A percentile compares a stretch with the other conserved stretches of the same genome.
These are phyloP conservation scores for Omphalotus olearius DNA, from an alignment of 1,284 basidiomycete species.

Conservation along the genomic window DNA sequence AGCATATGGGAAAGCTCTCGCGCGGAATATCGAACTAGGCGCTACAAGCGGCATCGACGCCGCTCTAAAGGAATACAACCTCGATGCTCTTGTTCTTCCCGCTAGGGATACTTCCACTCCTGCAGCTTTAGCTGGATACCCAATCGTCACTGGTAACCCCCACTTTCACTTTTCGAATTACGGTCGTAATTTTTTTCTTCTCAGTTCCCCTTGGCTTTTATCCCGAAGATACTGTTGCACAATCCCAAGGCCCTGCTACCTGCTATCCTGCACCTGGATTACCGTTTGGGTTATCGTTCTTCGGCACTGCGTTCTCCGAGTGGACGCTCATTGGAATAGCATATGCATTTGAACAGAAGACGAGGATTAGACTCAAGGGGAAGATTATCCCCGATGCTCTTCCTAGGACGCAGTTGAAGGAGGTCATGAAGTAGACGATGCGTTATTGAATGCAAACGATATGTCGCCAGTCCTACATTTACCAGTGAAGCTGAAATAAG, in stretches of 20 bases:
- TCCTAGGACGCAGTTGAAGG: conserved; percentile 55
- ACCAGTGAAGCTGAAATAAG: no score
- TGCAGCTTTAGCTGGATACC: conserved; percentile 57
- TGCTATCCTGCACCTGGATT: conserved; percentile 54
- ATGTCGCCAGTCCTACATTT: no score
- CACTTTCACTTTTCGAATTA: background rate
- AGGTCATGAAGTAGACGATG: no score
- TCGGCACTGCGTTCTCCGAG: conserved; percentile 60
- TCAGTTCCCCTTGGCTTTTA: conserved; percentile 63
- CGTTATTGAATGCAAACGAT: no score
- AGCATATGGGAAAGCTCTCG: conserved; percentile 45
- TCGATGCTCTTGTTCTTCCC: conserved; percentile 59
- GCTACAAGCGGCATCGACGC: conserved; percentile 57
- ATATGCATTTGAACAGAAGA: conserved; percentile 66
- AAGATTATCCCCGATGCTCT: conserved; percentile 53
- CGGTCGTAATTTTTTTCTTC: background rate
- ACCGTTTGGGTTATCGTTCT: conserved; percentile 61
- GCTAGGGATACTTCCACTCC: conserved; percentile 41
- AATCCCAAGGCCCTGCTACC: conserved; percentile 35
- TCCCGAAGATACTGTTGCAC: conserved; percentile 39
- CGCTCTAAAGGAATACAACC: conserved; percentile 40
- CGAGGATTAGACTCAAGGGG: conserved; percentile 46
- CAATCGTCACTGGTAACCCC: conserved; percentile 46
- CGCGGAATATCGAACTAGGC: conserved; percentile 47
- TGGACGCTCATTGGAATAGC: conserved; percentile 54